phyloP scores from a whole-genome alignment of 2,329 filamentous ascomycete species.

The Aspergillus ochraceoroseus region DNA sequence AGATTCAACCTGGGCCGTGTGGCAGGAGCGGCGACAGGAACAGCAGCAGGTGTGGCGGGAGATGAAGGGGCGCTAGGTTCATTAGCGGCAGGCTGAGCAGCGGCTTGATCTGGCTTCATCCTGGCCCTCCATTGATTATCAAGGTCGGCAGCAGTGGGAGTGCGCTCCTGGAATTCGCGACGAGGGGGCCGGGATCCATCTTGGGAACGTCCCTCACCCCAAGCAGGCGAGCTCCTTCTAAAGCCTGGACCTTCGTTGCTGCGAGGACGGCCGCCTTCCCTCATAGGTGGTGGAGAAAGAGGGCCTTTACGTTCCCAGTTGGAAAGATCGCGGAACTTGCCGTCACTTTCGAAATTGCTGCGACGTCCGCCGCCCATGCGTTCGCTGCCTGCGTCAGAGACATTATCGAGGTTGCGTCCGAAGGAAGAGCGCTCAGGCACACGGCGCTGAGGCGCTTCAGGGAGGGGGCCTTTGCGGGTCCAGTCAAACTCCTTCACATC shows the following conservation, averaged over 20 bases:
- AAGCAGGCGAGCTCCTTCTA: conserved; percentile 65
- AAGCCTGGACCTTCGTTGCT: conserved; percentile 59
- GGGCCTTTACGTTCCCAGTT: conserved; percentile 97
- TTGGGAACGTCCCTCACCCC: conserved; percentile 65
- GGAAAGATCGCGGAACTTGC: conserved; percentile 71
- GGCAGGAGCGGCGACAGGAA: conserved; percentile 58
- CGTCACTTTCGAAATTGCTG: conserved; percentile 66
- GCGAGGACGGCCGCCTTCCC: conserved; percentile 56
- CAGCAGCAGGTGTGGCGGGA: conserved; percentile 51
- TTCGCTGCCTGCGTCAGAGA: conserved; percentile 56
- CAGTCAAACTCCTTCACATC: conserved; percentile 85
- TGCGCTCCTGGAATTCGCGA: conserved; percentile 67
- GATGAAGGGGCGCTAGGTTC: conserved; percentile 72
- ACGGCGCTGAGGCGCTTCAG: conserved; percentile 61
- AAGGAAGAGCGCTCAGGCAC: conserved; percentile 53
- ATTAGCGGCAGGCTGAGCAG: conserved; percentile 55
- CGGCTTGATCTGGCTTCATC: conserved; percentile 74
- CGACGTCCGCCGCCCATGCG: conserved; percentile 56
- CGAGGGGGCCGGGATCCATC: conserved; percentile 76
- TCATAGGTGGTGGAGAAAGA: conserved; percentile 62
- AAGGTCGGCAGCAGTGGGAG: conserved; percentile 80
- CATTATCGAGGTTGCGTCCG: conserved; percentile 51
- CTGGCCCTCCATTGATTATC: conserved; percentile 88
- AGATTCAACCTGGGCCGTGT: conserved; percentile 80
- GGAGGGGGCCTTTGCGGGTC: conserved; percentile 86